Evolutionary conservation across 176 grass and related monocot genomes (phyloP), one percentile per base, ranked within the genome.

Genomic region (Melocanna baccifera): DNA sequence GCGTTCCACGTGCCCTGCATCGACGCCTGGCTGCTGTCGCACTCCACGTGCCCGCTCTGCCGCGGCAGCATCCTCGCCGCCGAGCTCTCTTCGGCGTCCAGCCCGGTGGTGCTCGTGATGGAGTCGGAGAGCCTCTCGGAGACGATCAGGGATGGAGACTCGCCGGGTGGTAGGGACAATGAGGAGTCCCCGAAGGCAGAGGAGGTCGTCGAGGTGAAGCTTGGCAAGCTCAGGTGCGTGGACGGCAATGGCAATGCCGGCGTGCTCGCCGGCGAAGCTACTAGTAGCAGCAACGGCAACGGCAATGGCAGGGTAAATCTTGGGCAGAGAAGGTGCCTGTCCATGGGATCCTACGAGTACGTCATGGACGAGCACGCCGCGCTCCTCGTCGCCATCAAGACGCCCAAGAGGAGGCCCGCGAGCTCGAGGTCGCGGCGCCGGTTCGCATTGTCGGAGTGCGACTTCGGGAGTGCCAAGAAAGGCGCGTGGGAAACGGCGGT

Each of bases 301-400:
- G 9, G 22, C 62, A 62, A 64, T 48, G 81, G 58, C 65, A 80
- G 65, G 13, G 81, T 66, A 34, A 75, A 55, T 1, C 75, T 89
- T 29, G 88, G 90, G 20, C 87, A 89, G 59, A 93, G 95, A 86
- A 86, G 95, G 84, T 97, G 92, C 63, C 84, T 93, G 41, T 97
- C 95, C 12, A 97, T 94, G 92, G 95, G 95, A n/a, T 92, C 95
- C 30, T 92, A 93, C 70, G 95, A 97, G 90, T 97, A 94, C 75
- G 84, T 97, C 32, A 94, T 88, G 95, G 87, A 90, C 67, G 90
- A 91, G 19, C 81, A 84, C 48, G 75, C 82, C 51, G 75, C 84
- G 42, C 92, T 94, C 86, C 68, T 73, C 30, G 92, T 97, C 52
- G 64, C 87, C 59, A 37, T 98, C 78, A 92, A 87, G 77, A 88